These are phyloP conservation scores for Aureobasidium sp. DNA, from an alignment of 2,329 filamentous ascomycete genomes.

Conservation along the genomic window DNA sequence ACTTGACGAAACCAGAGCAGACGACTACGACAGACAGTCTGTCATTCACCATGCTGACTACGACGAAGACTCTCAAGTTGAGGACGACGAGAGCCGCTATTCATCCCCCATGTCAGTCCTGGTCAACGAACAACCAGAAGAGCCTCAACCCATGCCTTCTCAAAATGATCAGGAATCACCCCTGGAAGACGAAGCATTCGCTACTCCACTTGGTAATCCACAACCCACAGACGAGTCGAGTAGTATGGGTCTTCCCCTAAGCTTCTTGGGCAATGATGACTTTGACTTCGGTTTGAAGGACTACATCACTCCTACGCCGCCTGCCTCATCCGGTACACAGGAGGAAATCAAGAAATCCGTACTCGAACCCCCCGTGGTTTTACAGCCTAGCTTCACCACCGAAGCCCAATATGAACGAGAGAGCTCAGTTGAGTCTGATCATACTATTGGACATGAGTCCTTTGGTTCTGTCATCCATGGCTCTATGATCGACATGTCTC, in stretches of 20 bases:
- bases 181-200: slow-evolving; percentile 7
- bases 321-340: background rate
- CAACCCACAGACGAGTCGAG: slow-evolving; percentile 9
- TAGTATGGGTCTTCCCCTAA: slow-evolving; percentile 40
- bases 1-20: slow-evolving; percentile 32
- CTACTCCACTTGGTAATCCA: slow-evolving; percentile 5
- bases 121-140: slow-evolving; percentile 2
- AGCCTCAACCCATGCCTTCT: background rate
- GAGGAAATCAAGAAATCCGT: slow-evolving; percentile 1
- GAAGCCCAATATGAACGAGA: slow-evolving; percentile 26
- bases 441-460: slow-evolving; percentile 11
- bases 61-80: slow-evolving; percentile 28
- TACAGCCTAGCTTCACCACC: background rate
- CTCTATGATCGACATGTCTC: slow-evolving; percentile 24
- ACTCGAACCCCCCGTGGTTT: background rate
- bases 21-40: slow-evolving; percentile 38
- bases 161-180: slow-evolving; percentile 14
- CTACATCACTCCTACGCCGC: slow-evolving; percentile 39
- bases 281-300: slow-evolving; percentile 50
- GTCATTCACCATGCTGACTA: slow-evolving; percentile 51
- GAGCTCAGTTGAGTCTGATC: background rate
- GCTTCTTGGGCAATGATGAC: slow-evolving; percentile 44
- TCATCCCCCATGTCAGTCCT: slow-evolving; percentile 29
- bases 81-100: slow-evolving; percentile 48
- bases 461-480: slow-evolving; percentile 14